phyloP scores from a whole-genome alignment of 768 basidiomycete genomes.

The Phaeotremella skinneri region DNA sequence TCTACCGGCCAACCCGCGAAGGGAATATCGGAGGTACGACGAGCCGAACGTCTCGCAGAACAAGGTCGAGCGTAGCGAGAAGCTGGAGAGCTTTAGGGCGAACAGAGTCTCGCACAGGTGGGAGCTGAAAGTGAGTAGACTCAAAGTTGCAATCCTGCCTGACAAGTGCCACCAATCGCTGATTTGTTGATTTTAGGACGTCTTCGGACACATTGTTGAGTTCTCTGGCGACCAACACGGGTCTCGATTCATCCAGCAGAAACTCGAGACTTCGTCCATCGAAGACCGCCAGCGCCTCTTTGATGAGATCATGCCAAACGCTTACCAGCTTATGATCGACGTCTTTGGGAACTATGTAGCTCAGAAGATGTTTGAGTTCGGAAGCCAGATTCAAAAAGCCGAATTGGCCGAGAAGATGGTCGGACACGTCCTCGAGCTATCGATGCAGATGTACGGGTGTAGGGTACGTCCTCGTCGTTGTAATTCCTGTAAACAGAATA shows the following conservation, averaged over 20 bases:
- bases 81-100: conserved; percentile 80
- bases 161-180: neutral
- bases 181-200: conserved; percentile 63
- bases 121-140: conserved; percentile 68
- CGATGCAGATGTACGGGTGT: conserved; percentile 93
- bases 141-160: neutral
- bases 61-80: conserved; percentile 61
- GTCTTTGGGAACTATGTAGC: conserved; percentile 97
- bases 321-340: conserved; percentile 76
- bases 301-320: conserved; percentile 80
- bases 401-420: conserved; percentile 71
- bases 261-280: conserved; percentile 69
- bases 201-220: conserved; percentile 79
- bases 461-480: conserved; percentile 59
- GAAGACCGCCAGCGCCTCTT: conserved; percentile 79
- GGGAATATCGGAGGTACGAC: neutral
- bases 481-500: too few species aligned
- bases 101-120: conserved; percentile 70
- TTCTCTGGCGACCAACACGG: conserved; percentile 94
- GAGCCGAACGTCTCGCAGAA: neutral
- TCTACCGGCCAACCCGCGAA: neutral
- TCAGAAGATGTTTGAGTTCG: conserved; percentile 89
- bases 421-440: conserved; percentile 69
- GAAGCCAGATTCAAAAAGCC: conserved; percentile 70
- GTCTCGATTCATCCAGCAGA: conserved; percentile 95